phyloP scores from a whole-genome alignment of 2,329 filamentous ascomycete genomes.

The Chalaropsis thielavioides region DNA sequence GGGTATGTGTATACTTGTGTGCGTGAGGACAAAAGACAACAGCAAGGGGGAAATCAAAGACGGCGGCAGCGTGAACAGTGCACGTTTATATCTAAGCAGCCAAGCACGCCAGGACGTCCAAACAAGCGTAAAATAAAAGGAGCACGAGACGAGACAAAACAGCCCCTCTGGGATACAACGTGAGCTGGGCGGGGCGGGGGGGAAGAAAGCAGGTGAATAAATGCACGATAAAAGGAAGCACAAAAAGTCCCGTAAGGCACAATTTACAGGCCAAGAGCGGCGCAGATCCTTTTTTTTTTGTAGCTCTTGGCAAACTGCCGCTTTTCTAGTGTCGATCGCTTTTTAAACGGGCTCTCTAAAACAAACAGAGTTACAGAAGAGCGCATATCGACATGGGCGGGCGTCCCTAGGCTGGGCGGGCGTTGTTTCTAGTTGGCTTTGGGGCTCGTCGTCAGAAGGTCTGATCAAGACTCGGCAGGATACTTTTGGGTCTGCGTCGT shows the following conservation, averaged over 20 bases:
- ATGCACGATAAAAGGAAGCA: background rate
- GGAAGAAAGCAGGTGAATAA: background rate
- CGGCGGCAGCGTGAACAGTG: background rate
- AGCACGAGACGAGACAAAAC: background rate
- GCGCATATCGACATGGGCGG: background rate
- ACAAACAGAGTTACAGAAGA: conserved; percentile 1
- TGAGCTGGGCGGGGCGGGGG: too few species aligned
- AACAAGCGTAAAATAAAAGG: conserved; percentile 6
- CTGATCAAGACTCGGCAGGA: background rate
- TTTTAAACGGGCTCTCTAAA: background rate
- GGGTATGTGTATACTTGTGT: background rate
- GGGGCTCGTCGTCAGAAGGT: background rate
- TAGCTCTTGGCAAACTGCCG: background rate
- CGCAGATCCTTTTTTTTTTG: conserved; percentile 5
- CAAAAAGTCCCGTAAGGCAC: background rate
- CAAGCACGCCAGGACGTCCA: background rate
- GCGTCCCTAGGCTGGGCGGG: background rate
- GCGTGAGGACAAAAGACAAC: background rate
- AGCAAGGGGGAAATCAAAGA: background rate
- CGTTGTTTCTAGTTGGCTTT: background rate
- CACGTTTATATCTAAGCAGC: background rate
- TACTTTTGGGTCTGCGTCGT: background rate
- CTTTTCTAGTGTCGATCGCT: background rate
- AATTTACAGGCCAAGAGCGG: background rate
- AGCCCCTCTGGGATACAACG: background rate